Conservation (phyloP, 148 eudicot species). For the Cornus kousa region DNA sequence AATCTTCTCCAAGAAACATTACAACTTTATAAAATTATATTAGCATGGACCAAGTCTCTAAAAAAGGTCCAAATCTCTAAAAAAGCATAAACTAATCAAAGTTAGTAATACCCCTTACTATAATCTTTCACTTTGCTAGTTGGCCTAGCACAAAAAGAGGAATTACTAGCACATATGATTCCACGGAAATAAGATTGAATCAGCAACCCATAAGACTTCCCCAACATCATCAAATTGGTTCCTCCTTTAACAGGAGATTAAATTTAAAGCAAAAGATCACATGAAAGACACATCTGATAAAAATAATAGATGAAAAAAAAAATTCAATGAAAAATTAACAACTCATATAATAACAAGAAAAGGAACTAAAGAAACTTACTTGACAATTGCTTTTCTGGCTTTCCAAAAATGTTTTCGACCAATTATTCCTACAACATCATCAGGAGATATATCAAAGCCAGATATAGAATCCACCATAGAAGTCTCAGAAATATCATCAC, state of each 20-base stretch:
- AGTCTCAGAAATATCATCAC: conserved; percentile 66
- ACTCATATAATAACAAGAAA: neutral
- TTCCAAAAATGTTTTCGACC: conserved; percentile 94
- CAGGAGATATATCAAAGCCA: conserved; percentile 65
- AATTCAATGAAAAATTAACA: neutral
- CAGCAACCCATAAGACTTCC: neutral
- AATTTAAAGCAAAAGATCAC: neutral
- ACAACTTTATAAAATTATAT: neutral
- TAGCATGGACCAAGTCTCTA: too few relatives aligned
- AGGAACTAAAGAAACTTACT: conserved; percentile 49
- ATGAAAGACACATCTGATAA: neutral
- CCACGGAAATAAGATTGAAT: neutral
- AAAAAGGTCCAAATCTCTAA: too few relatives aligned
- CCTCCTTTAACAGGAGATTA: neutral
- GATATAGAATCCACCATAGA: conserved; percentile 64
- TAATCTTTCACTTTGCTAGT: neutral
- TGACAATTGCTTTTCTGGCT: conserved; percentile 81
- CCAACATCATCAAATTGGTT: neutral
- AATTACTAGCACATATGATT: neutral
- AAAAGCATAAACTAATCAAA: neutral
- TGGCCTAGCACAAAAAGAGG: neutral
- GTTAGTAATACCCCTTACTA: neutral
- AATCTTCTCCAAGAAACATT: neutral
- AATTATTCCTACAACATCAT: conserved; percentile 74
- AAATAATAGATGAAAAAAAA: neutral